Evolutionary conservation across 2,329 filamentous ascomycete genomes (phyloP).

Genomic region (Fusarium ambrosium): DNA sequence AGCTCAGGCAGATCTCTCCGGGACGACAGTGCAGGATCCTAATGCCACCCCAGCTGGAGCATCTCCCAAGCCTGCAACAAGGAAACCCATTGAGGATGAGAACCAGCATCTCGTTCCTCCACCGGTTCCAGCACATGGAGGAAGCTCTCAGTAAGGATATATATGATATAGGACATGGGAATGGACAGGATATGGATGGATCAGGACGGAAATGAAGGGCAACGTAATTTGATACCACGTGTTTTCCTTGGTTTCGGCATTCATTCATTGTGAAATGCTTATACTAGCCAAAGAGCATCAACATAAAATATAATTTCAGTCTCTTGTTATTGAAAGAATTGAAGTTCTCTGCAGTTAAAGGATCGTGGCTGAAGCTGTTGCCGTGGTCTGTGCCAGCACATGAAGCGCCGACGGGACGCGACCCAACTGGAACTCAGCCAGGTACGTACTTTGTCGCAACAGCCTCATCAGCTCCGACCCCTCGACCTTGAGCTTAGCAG

Average conservation of each 20-base stretch:
- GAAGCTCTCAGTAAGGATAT: conserved; percentile 11
- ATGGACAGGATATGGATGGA: neutral
- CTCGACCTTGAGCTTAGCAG: conserved; percentile 26
- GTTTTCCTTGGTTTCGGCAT: neutral
- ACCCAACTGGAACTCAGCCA: neutral
- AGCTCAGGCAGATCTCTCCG: conserved; percentile 45
- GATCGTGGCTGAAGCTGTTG: conserved; percentile 6
- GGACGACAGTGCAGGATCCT: conserved; percentile 44
- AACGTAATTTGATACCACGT: conserved; percentile 30
- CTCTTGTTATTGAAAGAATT: neutral
- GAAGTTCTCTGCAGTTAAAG: neutral
- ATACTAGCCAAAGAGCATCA: neutral
- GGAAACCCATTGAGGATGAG: conserved; percentile 21
- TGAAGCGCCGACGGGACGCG: neutral
- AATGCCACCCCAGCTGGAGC: conserved; percentile 19
- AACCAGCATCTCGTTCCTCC: conserved; percentile 29
- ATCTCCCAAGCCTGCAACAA: conserved; percentile 18
- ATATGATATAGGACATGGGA: neutral
- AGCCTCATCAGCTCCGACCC: conserved; percentile 24
- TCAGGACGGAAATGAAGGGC: neutral
- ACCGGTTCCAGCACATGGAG: conserved; percentile 12
- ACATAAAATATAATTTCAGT: neutral
- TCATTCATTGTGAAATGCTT: conserved; percentile 14
- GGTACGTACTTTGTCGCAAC: conserved; percentile 32
- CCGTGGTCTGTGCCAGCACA: conserved; percentile 10